Conservation (phyloP, 495 filamentous ascomycete species). For the Aspergillus steynii region DNA sequence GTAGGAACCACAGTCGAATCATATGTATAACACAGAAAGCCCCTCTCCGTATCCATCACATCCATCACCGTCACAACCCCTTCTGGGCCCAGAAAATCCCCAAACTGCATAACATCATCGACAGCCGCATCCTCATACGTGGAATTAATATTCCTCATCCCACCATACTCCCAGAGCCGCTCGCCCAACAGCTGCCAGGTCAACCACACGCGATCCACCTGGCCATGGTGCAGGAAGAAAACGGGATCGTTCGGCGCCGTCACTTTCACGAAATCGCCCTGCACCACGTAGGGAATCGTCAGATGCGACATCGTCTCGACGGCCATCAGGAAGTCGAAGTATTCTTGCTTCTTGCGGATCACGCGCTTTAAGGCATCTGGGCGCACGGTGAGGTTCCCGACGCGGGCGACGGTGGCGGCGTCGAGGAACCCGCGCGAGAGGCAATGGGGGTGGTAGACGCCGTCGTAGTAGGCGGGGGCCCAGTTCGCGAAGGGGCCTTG, state of each 20-base stretch:
- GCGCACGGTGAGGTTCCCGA: constrained; percentile 4
- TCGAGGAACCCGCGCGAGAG: background rate
- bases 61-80: too few relatives aligned
- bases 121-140: too few relatives aligned
- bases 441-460: constrained; percentile 6
- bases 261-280: background rate
- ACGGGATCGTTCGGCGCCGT: constrained; percentile 36
- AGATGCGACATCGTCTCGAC: too few relatives aligned
- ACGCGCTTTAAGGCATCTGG: background rate
- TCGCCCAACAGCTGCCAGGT: constrained; percentile 46
- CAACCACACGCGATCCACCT: constrained; percentile 53
- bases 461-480: constrained; percentile 4
- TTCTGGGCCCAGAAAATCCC: too few relatives aligned
- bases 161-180: too few relatives aligned
- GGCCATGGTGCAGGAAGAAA: constrained; percentile 53
- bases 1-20: too few relatives aligned
- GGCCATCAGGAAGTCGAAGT: too few relatives aligned
- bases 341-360: constrained; percentile 2
- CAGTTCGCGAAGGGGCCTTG: constrained; percentile 9
- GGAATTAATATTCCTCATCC: too few relatives aligned
- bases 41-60: too few relatives aligned
- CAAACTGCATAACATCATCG: too few relatives aligned
- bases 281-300: constrained; percentile 1
- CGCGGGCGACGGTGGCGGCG: too few relatives aligned
- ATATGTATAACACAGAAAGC: too few relatives aligned